Conservation (phyloP, 257 asterid genomes). For the Plectranthus barbatus region DNA sequence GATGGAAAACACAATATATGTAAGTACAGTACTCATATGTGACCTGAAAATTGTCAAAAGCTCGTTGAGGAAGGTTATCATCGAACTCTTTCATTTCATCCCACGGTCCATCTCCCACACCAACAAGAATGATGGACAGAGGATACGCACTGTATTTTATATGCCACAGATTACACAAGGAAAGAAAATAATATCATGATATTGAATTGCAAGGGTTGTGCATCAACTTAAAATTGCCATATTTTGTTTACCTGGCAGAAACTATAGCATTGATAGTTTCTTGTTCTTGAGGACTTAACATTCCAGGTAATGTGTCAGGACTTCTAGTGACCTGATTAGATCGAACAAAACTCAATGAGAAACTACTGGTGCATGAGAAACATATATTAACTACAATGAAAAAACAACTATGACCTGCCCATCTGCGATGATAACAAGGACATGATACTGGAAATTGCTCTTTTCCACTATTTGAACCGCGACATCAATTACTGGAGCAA, state of each 20-base stretch:
- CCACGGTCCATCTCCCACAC: constrained; percentile 98
- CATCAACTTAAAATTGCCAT: neutral
- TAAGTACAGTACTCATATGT: too few relatives aligned
- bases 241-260: constrained; percentile 62
- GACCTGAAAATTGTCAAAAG: constrained; percentile 83
- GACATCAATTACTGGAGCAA: constrained; percentile 72
- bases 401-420: constrained; percentile 58
- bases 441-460: constrained; percentile 80
- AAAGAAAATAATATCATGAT: neutral
- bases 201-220: neutral
- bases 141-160: constrained; percentile 58
- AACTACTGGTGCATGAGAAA: neutral
- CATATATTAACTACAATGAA: neutral
- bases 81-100: constrained; percentile 79
- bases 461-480: constrained; percentile 74
- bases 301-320: constrained; percentile 45
- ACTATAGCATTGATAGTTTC: constrained; percentile 64
- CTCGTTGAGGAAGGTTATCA: constrained; percentile 75
- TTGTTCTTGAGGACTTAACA: constrained; percentile 75
- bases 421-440: constrained; percentile 85
- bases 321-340: constrained; percentile 58
- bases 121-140: constrained; percentile 80
- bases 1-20: neutral
- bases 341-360: neutral
- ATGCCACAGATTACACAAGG: neutral